Conservation (phyloP, 495 filamentous ascomycete genomes). For the Cryomyces antarcticus region DNA sequence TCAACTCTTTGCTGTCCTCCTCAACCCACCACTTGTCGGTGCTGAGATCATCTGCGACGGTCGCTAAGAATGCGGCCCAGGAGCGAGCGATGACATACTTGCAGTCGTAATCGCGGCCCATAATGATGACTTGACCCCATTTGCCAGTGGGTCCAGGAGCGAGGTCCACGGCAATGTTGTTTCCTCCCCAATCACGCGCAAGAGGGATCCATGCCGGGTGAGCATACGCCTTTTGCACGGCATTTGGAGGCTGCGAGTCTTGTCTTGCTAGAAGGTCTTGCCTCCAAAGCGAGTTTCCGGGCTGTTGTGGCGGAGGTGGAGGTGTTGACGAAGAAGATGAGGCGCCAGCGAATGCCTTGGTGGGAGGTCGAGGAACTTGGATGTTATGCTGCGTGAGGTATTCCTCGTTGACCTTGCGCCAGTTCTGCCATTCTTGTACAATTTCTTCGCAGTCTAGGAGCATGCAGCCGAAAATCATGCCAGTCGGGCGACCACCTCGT, state of each 20-base stretch:
- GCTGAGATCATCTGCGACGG: slow-evolving; percentile 72
- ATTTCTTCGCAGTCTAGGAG: slow-evolving; percentile 96
- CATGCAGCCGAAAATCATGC: slow-evolving; percentile 86
- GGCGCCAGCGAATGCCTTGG: slow-evolving; percentile 48
- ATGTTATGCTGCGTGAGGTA: slow-evolving; percentile 38
- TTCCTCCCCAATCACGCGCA: slow-evolving; percentile 94
- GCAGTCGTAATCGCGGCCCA: slow-evolving; percentile 93
- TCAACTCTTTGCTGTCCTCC: slow-evolving; percentile 80
- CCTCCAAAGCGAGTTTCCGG: slow-evolving; percentile 49
- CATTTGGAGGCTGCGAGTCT: slow-evolving; percentile 66
- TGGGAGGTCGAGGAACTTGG: slow-evolving; percentile 33
- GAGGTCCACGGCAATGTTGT: slow-evolving; percentile 85
- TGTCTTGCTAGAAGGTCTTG: slow-evolving; percentile 71
- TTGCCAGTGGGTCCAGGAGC: slow-evolving; percentile 75
- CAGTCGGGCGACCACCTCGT: slow-evolving; percentile 74
- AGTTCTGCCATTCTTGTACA: slow-evolving; percentile 92
- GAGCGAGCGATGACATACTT: slow-evolving; percentile 92
- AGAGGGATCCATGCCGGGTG: slow-evolving; percentile 94
- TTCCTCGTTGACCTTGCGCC: slow-evolving; percentile 80
- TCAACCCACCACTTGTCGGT: slow-evolving; percentile 76
- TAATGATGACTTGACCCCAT: slow-evolving; percentile 95
- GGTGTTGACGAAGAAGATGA: slow-evolving; percentile 25
- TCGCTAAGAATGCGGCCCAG: slow-evolving; percentile 74
- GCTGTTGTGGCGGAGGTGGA: slow-evolving; percentile 18
- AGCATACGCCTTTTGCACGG: slow-evolving; percentile 82